A percentile compares a stretch with the other conserved stretches of the same genome.
phyloP scores from a whole-genome alignment of 225 moss, liverwort and hornwort species.

The Bryum argenteum region DNA sequence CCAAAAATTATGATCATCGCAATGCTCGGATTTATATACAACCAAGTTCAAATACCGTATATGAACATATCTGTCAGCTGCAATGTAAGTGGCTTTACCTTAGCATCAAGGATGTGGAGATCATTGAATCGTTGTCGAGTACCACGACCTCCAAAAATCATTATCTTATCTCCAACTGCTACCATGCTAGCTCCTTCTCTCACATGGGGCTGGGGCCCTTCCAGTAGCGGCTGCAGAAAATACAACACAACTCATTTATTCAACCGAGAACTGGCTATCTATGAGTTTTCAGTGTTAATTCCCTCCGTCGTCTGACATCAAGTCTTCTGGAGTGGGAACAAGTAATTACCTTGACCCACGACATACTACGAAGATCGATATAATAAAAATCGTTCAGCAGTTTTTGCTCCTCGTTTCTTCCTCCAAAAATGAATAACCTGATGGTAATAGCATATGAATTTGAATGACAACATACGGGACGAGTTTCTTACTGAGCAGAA shows the following conservation, averaged over 20 bases:
- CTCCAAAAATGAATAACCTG: constrained; percentile 77
- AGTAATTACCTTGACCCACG: constrained; percentile 62
- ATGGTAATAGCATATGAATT: background rate
- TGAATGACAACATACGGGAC: background rate
- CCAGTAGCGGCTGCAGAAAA: constrained; percentile 45
- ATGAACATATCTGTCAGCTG: background rate
- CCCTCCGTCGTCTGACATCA: background rate
- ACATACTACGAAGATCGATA: constrained; percentile 77
- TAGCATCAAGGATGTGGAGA: constrained; percentile 52
- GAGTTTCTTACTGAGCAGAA: background rate
- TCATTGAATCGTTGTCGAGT: constrained; percentile 68
- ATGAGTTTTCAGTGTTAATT: background rate
- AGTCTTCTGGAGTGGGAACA: background rate
- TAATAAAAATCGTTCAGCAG: constrained; percentile 74
- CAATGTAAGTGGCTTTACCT: constrained; percentile 27
- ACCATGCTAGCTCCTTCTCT: constrained; percentile 78
- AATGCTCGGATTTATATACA: background rate
- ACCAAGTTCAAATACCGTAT: background rate
- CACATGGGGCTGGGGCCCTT: constrained; percentile 56
- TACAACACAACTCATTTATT: background rate
- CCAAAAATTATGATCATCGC: background rate
- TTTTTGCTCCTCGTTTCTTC: constrained; percentile 86
- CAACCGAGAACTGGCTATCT: background rate
- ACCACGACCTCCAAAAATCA: constrained; percentile 76
- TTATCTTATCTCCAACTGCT: constrained; percentile 55